Base-by-base conservation (phyloP, 2,329 filamentous ascomycete species). In the Phaeosphaeria sp. region DNA sequence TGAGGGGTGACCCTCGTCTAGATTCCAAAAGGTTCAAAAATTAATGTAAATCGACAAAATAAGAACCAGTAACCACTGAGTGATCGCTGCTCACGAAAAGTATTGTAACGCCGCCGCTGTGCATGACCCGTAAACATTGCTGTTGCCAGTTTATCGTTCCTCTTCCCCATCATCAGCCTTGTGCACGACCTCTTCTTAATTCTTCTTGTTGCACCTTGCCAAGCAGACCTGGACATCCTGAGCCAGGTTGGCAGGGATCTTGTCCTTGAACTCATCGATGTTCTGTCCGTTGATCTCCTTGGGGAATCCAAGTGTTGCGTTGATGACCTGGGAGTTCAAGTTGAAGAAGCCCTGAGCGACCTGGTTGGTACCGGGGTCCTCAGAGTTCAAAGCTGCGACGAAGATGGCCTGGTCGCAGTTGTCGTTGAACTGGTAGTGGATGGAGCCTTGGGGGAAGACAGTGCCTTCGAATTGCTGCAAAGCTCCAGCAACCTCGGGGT, bases 151-250 rank as follows among this genome's bases (percentile, higher is more conserved):
- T 33, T 18, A 2, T 20, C 20, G 40, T 43, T 43, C n/a, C 30
- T 13, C 6, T 43, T 4, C 11, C 20, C 24, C 21, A 24, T 20
- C 45, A n/a, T 43, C 30, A 51, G 24, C 36, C 24, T 25, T 20
- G 2, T 21, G 20, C 43, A 9, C 43, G 51, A 17, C 18, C 17
- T 39, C 21, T 39, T 20, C 40, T 55, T 51, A 53, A 2, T 39
- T n/a, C 17, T 57, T 33, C 48, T 43, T 55, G 17, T 64, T 65
- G 58, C 85, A 86, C 69, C 78, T 83, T 58, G 75, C 69, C 66
- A 87, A 72, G 71, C 86, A 88, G 60, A 78, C 66, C 58, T 86
- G 81, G 13, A 87, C 80, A 49, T 83, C 84, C 21, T 80, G 69
- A 3, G 84, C 83, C 44, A 87, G 77, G 56, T 81, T 84, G 9